Conservation (phyloP, 1,284 basidiomycete species). For the Moniliella sp. region DNA sequence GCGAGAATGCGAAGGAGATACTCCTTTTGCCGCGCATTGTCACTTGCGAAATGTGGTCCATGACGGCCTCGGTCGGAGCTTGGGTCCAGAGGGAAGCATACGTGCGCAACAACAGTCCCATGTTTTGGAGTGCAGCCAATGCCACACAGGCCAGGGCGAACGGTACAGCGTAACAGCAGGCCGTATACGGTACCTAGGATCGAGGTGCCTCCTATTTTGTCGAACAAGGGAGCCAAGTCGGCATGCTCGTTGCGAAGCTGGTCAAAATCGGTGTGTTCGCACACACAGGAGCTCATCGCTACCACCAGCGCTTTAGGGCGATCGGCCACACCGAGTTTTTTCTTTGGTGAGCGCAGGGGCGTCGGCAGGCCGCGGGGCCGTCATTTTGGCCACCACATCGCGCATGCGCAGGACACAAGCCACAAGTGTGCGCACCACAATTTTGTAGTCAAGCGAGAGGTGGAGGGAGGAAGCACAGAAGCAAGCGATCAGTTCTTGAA, state of each 20-base stretch:
- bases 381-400: too few relatives aligned
- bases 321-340: too few relatives aligned
- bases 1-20: conserved; percentile 66
- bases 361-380: too few relatives aligned
- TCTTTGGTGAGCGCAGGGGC: too few relatives aligned
- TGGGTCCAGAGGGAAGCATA: conserved; percentile 69
- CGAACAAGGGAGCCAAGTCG: conserved; percentile 38
- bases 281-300: conserved; percentile 41
- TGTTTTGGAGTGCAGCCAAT: conserved; percentile 52
- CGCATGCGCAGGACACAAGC: too few relatives aligned
- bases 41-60: conserved; percentile 63
- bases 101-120: conserved; percentile 72
- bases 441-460: conserved; percentile 61
- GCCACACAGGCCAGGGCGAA: conserved; percentile 42
- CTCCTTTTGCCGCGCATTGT: conserved; percentile 49
- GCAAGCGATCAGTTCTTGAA: conserved; percentile 69
- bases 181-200: conserved; percentile 62
- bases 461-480: conserved; percentile 64
- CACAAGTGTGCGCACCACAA: conserved; percentile 36
- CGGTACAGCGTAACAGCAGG: conserved; percentile 50
- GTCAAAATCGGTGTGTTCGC: conserved; percentile 73
- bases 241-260: conserved; percentile 40
- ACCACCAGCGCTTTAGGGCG: conserved; percentile 11
- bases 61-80: conserved; percentile 54
- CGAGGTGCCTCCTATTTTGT: conserved; percentile 45